phyloP scores from a whole-genome alignment of 441 rosid species.

The Bruguiera hainesii region DNA sequence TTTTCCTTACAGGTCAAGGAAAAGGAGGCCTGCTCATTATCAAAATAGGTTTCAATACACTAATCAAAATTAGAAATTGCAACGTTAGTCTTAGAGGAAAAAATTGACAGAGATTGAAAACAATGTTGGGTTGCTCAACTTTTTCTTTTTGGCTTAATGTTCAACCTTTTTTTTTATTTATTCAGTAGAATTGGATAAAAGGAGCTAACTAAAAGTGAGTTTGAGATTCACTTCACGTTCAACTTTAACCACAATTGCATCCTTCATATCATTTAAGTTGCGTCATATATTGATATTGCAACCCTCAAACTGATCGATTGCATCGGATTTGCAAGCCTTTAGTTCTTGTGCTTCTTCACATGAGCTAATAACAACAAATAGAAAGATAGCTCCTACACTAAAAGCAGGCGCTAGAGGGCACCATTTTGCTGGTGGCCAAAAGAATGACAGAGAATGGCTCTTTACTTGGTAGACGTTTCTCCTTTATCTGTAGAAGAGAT shows the following conservation, averaged over 20 bases:
- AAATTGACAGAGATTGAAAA: background rate
- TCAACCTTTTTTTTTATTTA: constrained; percentile 7
- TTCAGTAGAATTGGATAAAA: too few species aligned
- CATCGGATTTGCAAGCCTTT: constrained; percentile 18
- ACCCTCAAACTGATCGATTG: constrained; percentile 31
- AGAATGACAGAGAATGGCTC: too few species aligned
- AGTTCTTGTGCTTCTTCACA: background rate
- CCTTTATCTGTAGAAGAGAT: too few species aligned
- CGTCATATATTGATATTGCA: constrained; percentile 1
- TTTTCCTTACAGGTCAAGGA: constrained; percentile 1
- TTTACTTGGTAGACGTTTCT: too few species aligned
- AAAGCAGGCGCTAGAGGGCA: background rate
- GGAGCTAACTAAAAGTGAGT: constrained; percentile 21
- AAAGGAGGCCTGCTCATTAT: constrained; percentile 19
- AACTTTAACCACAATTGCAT: constrained; percentile 9
- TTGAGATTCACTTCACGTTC: constrained; percentile 8
- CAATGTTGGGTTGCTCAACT: too few species aligned
- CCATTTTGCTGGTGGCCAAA: background rate
- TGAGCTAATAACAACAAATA: background rate
- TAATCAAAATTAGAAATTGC: too few species aligned
- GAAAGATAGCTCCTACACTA: too few species aligned
- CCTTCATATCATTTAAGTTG: too few species aligned
- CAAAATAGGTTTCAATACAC: background rate
- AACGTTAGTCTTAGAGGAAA: background rate
- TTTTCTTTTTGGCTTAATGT: constrained; percentile 17